Base-by-base conservation (phyloP, 2,329 filamentous ascomycete species). In the Alternaria novae-zelandiae region DNA sequence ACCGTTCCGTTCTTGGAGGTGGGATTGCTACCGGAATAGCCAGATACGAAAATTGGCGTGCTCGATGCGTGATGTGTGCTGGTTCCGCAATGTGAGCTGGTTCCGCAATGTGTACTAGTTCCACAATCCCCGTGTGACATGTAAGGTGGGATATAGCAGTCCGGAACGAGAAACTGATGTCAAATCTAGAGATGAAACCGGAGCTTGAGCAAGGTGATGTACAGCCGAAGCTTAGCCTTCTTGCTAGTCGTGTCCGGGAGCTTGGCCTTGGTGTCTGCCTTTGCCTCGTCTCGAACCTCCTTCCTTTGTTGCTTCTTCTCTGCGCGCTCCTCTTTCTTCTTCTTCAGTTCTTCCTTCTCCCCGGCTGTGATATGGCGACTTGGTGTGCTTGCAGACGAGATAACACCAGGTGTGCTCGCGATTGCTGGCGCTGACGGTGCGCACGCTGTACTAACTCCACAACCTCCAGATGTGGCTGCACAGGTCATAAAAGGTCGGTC, bases 211-310 rank as follows among this genome's bases (percentile, higher is more conserved):
- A 59, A 54, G 4, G 49, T 54, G 10, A n/a, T 20, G 41, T 59
- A 59, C 12, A 46, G 21, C 4, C 57, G 26, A 28, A 59, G 49
- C n/a, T 54, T 59, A 3, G 41, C 41, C 49, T 54, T 54, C 26
- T 32, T 54, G 26, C n/a, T 44, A 15, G 41, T 54, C 25, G 57
- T 26, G 7, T 28, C 36, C 3, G 23, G 21, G 12, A 54, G 13
- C 9, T 54, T 54, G 26, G 57, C 36, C 28, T 59, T 59, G 25
- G 49, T 46, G 11, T 43, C 41, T 11, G 41, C 26, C 7, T 30
- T 46, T 1, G n/a, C 41, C 26, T 15, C 26, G 25, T 46, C n/a
- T 54, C 49, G 49, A 12, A 15, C 26, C n/a, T 54, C 21, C 13
- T 45, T 54, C 12, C 15, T 25, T n/a, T 59, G 49, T 54, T 7